Conservation (phyloP, 495 filamentous ascomycete species). For the Penicillium canescens region DNA sequence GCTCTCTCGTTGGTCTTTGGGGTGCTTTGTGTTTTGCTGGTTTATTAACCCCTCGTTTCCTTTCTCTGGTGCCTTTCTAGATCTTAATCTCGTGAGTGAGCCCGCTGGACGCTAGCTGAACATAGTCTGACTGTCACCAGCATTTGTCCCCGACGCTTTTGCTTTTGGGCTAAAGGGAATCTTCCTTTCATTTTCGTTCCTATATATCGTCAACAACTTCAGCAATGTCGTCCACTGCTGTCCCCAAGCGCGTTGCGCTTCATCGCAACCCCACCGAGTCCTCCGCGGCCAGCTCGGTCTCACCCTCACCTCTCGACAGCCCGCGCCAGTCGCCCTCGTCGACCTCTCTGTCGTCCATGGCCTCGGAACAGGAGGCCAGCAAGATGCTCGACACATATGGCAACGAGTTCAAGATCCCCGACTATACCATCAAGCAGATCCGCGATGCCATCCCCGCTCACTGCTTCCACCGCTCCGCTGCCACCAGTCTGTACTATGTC, state of each 20-base stretch:
- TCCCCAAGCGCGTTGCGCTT: conserved; percentile 55
- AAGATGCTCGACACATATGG: conserved; percentile 68
- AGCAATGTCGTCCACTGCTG: conserved; percentile 58
- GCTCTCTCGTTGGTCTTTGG: conserved; percentile 11
- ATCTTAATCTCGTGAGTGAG: conserved; percentile 1
- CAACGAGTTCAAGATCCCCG: conserved; percentile 69
- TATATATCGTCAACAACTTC: background rate
- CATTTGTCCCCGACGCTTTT: too few relatives aligned
- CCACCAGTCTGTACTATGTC: conserved; percentile 61
- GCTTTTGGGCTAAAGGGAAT: background rate
- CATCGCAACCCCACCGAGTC: conserved; percentile 56
- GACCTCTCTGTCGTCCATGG: conserved; percentile 88
- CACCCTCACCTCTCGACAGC: conserved; percentile 65
- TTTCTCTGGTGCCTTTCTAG: background rate
- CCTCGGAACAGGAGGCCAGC: conserved; percentile 53
- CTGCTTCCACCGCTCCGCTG: conserved; percentile 67
- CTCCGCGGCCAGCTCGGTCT: conserved; percentile 61
- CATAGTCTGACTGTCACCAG: too few relatives aligned
- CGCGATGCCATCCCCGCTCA: conserved; percentile 61
- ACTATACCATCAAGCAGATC: conserved; percentile 72
- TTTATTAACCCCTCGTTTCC: conserved; percentile 1
- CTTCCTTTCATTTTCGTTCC: background rate
- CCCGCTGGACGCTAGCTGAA: too few relatives aligned
- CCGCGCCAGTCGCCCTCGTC: conserved; percentile 79
- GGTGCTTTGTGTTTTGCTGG: background rate